Conservation (phyloP, 768 basidiomycete species). For the Ephemerocybe angulata region DNA sequence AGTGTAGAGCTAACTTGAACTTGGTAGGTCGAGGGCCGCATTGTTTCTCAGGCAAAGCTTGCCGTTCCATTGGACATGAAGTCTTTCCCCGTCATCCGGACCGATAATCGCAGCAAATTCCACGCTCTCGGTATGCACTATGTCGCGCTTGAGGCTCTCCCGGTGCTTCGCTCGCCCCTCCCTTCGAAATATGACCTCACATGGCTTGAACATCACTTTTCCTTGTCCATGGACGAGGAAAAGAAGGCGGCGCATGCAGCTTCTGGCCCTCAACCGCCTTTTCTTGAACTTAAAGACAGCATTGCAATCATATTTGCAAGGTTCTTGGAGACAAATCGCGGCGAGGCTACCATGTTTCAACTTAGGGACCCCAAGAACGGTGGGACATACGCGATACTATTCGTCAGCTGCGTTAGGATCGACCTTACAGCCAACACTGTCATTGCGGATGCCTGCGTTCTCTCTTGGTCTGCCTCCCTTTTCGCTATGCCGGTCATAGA, state of each 20-base stretch:
- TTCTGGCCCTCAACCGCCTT: neutral
- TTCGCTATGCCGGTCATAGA: no score
- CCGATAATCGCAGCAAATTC: constrained; percentile 9
- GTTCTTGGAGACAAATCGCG: neutral
- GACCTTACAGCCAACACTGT: constrained; percentile 49
- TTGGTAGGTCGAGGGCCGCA: constrained; percentile 25
- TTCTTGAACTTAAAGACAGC: neutral
- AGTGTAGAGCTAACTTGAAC: no score
- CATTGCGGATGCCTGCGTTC: constrained; percentile 41
- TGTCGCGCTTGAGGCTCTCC: constrained; percentile 22
- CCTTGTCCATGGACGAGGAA: neutral
- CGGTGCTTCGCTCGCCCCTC: neutral
- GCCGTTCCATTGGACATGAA: constrained; percentile 17
- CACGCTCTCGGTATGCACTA: constrained; percentile 31
- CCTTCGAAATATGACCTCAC: neutral
- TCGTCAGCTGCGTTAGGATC: constrained; percentile 42
- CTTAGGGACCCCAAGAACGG: constrained; percentile 17
- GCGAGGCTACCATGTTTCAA: constrained; percentile 16
- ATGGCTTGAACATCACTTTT: neutral
- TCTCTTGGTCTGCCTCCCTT: constrained; percentile 15
- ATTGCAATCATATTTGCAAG: neutral
- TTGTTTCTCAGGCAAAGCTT: constrained; percentile 12
- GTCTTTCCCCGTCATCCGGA: constrained; percentile 29
- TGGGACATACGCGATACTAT: constrained; percentile 36
- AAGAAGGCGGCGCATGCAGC: neutral